Evolutionary conservation across 805 yeast species (phyloP).

Genomic region (Cyberlindnera suaveolens): DNA sequence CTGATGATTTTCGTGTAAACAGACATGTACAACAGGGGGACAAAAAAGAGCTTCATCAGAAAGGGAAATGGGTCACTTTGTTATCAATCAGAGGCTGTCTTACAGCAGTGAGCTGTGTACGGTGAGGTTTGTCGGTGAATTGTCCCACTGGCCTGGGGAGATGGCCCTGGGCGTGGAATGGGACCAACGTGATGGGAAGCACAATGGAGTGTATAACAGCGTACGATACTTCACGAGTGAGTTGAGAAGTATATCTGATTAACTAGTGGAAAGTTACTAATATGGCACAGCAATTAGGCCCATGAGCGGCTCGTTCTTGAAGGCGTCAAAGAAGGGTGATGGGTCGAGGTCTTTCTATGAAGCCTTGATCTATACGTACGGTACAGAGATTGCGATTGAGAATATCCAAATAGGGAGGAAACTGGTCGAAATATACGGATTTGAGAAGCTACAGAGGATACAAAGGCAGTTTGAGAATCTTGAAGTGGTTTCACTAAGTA

Average conservation of each 20-base stretch:
- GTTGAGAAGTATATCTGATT: background rate
- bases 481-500: constrained; percentile 43
- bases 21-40: no score
- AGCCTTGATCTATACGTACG: constrained; percentile 48
- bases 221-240: constrained; percentile 41
- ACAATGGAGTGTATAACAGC: constrained; percentile 57
- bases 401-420: constrained; percentile 49
- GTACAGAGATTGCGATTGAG: constrained; percentile 26
- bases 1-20: no score
- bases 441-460: constrained; percentile 44
- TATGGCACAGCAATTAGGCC: constrained; percentile 9
- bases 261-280: background rate
- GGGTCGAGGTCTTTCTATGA: constrained; percentile 30
- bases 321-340: constrained; percentile 34
- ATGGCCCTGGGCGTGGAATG: constrained; percentile 77
- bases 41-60: no score
- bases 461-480: constrained; percentile 43
- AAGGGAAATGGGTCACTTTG: background rate
- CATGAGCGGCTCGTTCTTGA: constrained; percentile 60
- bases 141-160: constrained; percentile 56
- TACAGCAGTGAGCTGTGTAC: constrained; percentile 51
- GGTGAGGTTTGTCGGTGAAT: constrained; percentile 50
- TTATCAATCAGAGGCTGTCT: constrained; percentile 23
- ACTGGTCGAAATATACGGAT: constrained; percentile 56
- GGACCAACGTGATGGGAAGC: constrained; percentile 72